Percentiles rank a stretch among this genome's conserved stretches.
These are phyloP conservation scores for Nakazawaea pomicola DNA, from an alignment of 805 yeast genomes.

Conservation along the genomic window DNA sequence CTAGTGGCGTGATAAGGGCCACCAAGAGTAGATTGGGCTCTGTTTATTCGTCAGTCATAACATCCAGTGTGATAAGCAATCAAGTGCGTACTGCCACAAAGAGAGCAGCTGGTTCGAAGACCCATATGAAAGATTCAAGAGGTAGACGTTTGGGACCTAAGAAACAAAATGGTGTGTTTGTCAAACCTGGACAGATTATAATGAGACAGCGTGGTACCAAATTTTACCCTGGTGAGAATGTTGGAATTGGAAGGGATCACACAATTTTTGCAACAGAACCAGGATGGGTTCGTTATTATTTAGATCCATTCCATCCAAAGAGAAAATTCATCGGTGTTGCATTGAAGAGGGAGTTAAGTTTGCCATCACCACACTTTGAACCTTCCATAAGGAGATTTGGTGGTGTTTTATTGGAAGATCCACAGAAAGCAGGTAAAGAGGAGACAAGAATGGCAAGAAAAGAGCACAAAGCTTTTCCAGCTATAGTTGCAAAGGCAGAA, in stretches of 20 bases:
- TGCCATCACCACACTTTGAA: conserved; percentile 90
- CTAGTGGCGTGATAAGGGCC: conserved; percentile 9
- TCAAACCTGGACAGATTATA: conserved; percentile 79
- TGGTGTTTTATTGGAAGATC: conserved; percentile 45
- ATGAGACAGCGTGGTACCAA: conserved; percentile 94
- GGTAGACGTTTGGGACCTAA: conserved; percentile 94
- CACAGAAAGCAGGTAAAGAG: conserved; percentile 50
- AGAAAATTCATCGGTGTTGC: conserved; percentile 90
- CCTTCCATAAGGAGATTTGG: conserved; percentile 88
- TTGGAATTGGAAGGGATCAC: conserved; percentile 87
- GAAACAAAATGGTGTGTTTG: conserved; percentile 71
- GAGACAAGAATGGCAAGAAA: conserved; percentile 61
- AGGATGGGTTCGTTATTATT: conserved; percentile 85
- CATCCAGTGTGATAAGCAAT: conserved; percentile 8
- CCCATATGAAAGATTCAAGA: conserved; percentile 89
- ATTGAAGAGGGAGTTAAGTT: conserved; percentile 49
- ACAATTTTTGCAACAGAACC: conserved; percentile 89
- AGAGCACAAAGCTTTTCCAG: conserved; percentile 53
- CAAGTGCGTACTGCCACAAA: conserved; percentile 88
- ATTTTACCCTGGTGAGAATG: conserved; percentile 92
- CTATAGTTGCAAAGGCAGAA: conserved; percentile 34
- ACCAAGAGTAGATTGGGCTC: conserved; percentile 8
- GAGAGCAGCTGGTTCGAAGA: conserved; percentile 91
- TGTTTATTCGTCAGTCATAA: conserved; percentile 5
- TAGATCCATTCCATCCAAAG: conserved; percentile 94